Percentiles rank a stretch among this genome's conserved stretches.
phyloP scores from a whole-genome alignment of 495 filamentous ascomycete genomes.

The Tuber microsphaerosporum region DNA sequence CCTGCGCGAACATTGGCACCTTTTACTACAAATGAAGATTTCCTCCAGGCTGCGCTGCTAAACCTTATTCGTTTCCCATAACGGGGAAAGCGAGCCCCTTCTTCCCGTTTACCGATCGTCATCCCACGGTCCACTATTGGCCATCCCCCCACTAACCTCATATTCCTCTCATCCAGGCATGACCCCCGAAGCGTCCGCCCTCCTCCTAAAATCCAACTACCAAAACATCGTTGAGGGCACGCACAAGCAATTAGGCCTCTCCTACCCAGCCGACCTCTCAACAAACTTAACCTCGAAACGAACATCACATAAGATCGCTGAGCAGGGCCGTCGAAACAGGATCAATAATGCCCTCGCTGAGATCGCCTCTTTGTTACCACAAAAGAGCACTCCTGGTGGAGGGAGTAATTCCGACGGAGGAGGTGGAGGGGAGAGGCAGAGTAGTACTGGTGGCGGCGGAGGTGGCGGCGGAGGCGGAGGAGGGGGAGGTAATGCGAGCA shows the following conservation, averaged over 20 bases:
- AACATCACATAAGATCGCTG: slow-evolving; percentile 94
- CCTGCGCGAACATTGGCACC: not conserved
- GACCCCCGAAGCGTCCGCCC: slow-evolving; percentile 65
- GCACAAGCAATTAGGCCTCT: slow-evolving; percentile 65
- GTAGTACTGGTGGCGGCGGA: slow-evolving; percentile 24
- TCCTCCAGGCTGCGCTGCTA: not conserved
- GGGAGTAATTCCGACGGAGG: slow-evolving; percentile 41
- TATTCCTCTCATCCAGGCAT: slow-evolving; percentile 43
- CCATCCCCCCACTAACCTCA: not conserved
- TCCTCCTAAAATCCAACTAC: slow-evolving; percentile 93
- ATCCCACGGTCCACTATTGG: not conserved
- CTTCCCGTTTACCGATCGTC: not conserved
- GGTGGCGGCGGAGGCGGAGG: slow-evolving; percentile 50
- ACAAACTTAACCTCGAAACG: slow-evolving; percentile 93
- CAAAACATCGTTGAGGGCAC: slow-evolving; percentile 95
- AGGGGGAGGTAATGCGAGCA: slow-evolving; percentile 5
- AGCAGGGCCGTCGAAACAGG: slow-evolving; percentile 88
- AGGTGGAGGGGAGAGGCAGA: slow-evolving; percentile 33
- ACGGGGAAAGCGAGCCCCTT: not conserved
- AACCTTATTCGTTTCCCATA: not conserved
- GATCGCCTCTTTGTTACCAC: slow-evolving; percentile 74
- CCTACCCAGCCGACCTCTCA: slow-evolving; percentile 81
- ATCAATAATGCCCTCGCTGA: slow-evolving; percentile 92
- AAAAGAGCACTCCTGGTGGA: slow-evolving; percentile 43
- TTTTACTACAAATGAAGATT: not conserved